Base-by-base conservation (phyloP, 202 grass and related monocot species). In the Elaeis oleifera region DNA sequence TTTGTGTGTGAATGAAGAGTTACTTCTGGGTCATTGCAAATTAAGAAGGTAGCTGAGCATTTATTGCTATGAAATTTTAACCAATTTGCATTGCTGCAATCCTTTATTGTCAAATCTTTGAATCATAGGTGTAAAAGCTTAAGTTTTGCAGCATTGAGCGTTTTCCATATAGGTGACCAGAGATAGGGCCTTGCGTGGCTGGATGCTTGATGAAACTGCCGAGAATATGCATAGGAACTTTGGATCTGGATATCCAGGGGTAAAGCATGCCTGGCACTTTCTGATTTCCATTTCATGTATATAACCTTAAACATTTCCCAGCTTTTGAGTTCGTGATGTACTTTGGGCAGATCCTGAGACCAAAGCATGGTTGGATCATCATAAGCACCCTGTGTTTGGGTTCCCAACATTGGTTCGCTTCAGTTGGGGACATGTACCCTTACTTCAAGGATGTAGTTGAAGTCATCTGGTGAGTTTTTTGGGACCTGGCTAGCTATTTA, bases 241-340 rank as follows among this genome's bases (percentile, higher is more conserved):
- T 58, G 88, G 88, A 86, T 97, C 92, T 50, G 84, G 92, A 67
- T 97, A 97, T 81, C 84, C 88, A 50, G 87, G 79, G 88, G 92
- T 91, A 86, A 75, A 48, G 1, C 5, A 26, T 64, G 50, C 16
- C 28, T 71, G 11, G 36, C 36, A 13, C 11, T 44, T 13, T 44
- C 9, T 44, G 36, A 44, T 44, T 44, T 31, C 28, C 28, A 31
- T 2, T 44, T 44, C 36, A 44, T 44, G 36, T 27, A 22, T 26
- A 18, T 27, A 17, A 51, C 49, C 57, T 49, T 51, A 16, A 18
- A 11, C 22, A 65, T 16, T 11, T 23, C 25, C n/a, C 1, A 22
- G 13, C 15, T 52, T 15, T 26, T 53, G 18, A 65, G 6, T 27
- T n/a, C 26, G 28, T 4, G 5, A 65, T 9, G 48, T 9, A 24